Evolutionary conservation across 345 rosid genomes (phyloP).

Genomic region (Eutrema heterophyllum): DNA sequence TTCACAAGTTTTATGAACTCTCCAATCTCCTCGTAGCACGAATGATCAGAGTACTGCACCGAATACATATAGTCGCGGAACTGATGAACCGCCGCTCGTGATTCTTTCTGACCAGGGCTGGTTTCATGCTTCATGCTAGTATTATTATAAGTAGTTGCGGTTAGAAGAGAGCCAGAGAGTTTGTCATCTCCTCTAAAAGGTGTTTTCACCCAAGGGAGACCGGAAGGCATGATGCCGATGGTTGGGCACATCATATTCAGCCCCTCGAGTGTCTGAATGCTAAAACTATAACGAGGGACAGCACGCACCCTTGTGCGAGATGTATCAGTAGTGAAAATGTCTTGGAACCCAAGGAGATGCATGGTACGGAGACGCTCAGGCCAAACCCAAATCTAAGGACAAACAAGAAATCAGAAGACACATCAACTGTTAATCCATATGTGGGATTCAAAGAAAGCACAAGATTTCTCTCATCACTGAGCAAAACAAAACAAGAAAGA

Average conservation of each 20-base stretch:
- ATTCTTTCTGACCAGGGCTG: conserved; percentile 10
- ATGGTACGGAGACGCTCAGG: conserved; percentile 80
- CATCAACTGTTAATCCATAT: neutral
- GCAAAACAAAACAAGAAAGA: neutral
- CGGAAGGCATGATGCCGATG: conserved; percentile 84
- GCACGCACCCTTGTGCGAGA: conserved; percentile 72
- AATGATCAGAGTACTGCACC: conserved; percentile 71
- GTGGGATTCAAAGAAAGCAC: neutral
- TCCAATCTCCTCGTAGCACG: conserved; percentile 62
- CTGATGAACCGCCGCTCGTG: conserved; percentile 31
- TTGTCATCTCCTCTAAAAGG: conserved; percentile 36
- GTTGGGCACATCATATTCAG: conserved; percentile 60
- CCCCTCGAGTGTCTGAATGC: conserved; percentile 59
- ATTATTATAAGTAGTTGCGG: conserved; percentile 24
- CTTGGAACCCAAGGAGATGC: conserved; percentile 69
- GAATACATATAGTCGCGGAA: conserved; percentile 49
- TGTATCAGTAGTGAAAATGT: conserved; percentile 67
- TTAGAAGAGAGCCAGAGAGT: conserved; percentile 40
- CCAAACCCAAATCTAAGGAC: conserved; percentile 82
- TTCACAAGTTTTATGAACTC: conserved; percentile 58
- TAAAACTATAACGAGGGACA: conserved; percentile 77
- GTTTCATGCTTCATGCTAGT: conserved; percentile 14
- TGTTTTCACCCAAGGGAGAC: conserved; percentile 67
- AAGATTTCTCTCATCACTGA: neutral
- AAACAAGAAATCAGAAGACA: neutral